Base-by-base conservation (phyloP, 2,329 filamentous ascomycete species). In the Epichloe elymi region DNA sequence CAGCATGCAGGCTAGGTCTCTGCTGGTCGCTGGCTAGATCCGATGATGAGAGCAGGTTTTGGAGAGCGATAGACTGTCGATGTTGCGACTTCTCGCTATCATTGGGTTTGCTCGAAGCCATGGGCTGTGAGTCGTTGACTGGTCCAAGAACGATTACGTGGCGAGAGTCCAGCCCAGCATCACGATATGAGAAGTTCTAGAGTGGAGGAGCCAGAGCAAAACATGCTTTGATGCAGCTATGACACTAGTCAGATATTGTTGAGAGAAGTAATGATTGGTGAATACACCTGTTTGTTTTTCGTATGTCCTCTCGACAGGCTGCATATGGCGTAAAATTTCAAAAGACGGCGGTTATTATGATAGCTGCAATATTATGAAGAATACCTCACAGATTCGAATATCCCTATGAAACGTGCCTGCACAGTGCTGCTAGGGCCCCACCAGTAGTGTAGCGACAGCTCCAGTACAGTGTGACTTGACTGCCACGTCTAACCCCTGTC, bases 41-140 rank as follows among this genome's bases (percentile, higher is more conserved):
- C 30, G 56, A 52, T 12, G 58, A 49, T 35, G 56, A 55, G 50
- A 65, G 62, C 37, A 86, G 71, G 59, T 83, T 78, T 65, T 82
- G 82, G 53, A 91, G 72, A 53, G 85, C 85, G 68, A 93, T 90
- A 55, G 83, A 83, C 60, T 57, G 63, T 41, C 57, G 57, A 49
- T 58, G 61, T 52, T 58, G 60, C 48, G 52, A 53, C 51, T 58
- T 54, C 53, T 58, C 57, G 57, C 57, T 57, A 44, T 61, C 60
- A 33, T 39, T 35, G 41, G 57, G 58, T 50, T 53, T 52, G 47
- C 62, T 54, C 33, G 63, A 62, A 53, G 64, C 60, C 66, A 68
- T 68, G 46, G 54, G 52, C 20, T 30, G 10, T 12, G 38, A 26
- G 45, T 43, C 14, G 33, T 26, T 39, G 38, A 11, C 26, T 30